These are phyloP conservation scores for Wickerhamomyces rabaulensis DNA, from an alignment of 805 yeast genomes.

Conservation along the genomic window DNA sequence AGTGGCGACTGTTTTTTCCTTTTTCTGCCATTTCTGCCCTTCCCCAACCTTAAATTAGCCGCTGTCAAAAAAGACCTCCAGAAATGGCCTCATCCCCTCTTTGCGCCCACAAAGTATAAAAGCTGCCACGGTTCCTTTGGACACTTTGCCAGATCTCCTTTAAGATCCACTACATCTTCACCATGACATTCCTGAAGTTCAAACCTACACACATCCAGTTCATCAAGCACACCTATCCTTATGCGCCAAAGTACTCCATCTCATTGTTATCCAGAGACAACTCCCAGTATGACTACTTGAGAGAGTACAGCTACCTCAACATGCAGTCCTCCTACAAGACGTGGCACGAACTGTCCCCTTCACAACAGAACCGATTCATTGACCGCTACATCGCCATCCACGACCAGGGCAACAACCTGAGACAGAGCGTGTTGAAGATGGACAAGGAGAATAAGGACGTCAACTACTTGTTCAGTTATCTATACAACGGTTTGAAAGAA, in stretches of 20 bases:
- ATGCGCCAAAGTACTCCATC: not conserved
- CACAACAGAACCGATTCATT: slow-evolving; percentile 9
- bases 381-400: slow-evolving; percentile 5
- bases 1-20: not conserved
- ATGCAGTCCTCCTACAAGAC: slow-evolving; percentile 8
- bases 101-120: not conserved
- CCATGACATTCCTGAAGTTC: not conserved
- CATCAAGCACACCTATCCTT: not conserved
- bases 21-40: too few relatives aligned
- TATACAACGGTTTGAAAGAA: slow-evolving; percentile 8
- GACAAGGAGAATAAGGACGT: slow-evolving; percentile 12
- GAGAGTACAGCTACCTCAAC: slow-evolving; percentile 8
- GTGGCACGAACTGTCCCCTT: slow-evolving; percentile 9
- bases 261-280: not conserved
- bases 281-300: slow-evolving; percentile 2
- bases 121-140: not conserved
- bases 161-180: too few relatives aligned
- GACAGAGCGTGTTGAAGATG: slow-evolving; percentile 1
- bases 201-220: not conserved
- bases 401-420: slow-evolving; percentile 5
- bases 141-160: too few relatives aligned
- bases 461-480: slow-evolving; percentile 7
- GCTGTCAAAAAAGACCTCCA: not conserved
- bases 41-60: not conserved
- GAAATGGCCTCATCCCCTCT: not conserved